phyloP scores from a whole-genome alignment of 2,329 filamentous ascomycete species.

The Ampelomyces quisqualis region DNA sequence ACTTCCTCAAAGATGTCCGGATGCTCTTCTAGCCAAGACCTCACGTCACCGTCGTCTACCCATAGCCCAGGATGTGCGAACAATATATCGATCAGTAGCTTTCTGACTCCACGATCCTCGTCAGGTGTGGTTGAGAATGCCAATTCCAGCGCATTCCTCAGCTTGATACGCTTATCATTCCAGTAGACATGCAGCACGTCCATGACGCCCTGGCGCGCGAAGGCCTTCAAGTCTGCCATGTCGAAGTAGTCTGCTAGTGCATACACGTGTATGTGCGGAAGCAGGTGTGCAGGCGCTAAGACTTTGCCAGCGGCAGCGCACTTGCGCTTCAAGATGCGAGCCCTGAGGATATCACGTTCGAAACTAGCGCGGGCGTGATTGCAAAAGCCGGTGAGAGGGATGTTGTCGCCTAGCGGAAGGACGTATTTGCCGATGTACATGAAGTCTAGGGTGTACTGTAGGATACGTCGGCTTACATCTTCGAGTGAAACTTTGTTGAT shows the following conservation, averaged over 20 bases:
- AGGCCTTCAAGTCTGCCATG: conserved; percentile 5
- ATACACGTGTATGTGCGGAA: conserved; percentile 9
- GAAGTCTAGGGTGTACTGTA: conserved; percentile 9
- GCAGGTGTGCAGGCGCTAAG: conserved; percentile 3
- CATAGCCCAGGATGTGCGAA: conserved; percentile 6
- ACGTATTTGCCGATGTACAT: conserved; percentile 8
- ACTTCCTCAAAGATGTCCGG: background rate
- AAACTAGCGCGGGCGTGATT: conserved; percentile 5
- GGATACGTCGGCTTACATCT: conserved; percentile 1
- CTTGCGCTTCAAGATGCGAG: conserved; percentile 5
- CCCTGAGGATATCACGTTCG: background rate
- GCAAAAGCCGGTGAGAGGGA: conserved; percentile 4
- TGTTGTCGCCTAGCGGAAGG: conserved; percentile 5
- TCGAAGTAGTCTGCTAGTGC: conserved; percentile 9
- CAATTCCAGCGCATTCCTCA: conserved; percentile 6
- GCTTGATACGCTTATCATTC: conserved; percentile 3
- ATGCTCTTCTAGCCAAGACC: conserved; percentile 10
- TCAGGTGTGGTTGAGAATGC: conserved; percentile 8
- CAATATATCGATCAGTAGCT: conserved; percentile 3
- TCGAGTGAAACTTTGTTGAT: background rate
- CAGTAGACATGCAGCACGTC: conserved; percentile 12
- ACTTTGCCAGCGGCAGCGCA: conserved; percentile 7
- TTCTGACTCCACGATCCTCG: conserved; percentile 4
- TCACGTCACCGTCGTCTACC: conserved; percentile 9
- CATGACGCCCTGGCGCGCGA: conserved; percentile 1